Percentiles rank a stretch among this genome's conserved stretches.
These are phyloP conservation scores for Musa schizocarpa DNA, from an alignment of 176 grass and related monocot genomes.

Conservation along the genomic window DNA sequence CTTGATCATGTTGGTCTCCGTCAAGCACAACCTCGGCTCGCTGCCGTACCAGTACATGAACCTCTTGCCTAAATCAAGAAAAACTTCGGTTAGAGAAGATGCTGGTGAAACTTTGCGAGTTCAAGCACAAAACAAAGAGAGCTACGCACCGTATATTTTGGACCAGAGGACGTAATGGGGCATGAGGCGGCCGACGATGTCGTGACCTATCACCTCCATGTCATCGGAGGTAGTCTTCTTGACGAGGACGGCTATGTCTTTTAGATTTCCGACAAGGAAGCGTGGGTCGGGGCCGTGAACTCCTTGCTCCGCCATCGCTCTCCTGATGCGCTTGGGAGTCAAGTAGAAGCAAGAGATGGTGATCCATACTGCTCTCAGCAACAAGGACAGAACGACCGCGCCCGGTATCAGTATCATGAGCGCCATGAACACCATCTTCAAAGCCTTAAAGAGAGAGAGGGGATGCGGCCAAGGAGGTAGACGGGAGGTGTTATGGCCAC, in stretches of 20 bases:
- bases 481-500: background rate
- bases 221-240: conserved; percentile 43
- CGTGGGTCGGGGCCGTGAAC: conserved; percentile 40
- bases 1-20: conserved; percentile 72
- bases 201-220: conserved; percentile 51
- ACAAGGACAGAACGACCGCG: conserved; percentile 1
- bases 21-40: conserved; percentile 82
- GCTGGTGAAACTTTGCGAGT: too few species aligned
- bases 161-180: conserved; percentile 88
- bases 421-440: background rate
- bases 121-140: too few species aligned
- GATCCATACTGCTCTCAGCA: conserved; percentile 48
- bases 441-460: background rate
- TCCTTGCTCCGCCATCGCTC: conserved; percentile 64
- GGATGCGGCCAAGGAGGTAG: background rate
- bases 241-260: conserved; percentile 46
- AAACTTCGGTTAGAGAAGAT: too few species aligned
- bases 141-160: conserved; percentile 39
- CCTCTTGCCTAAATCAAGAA: conserved; percentile 36
- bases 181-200: conserved; percentile 84
- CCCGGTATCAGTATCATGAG: background rate
- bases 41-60: conserved; percentile 81
- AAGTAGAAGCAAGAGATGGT: conserved; percentile 59
- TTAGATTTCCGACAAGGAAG: conserved; percentile 59
- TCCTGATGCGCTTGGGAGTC: conserved; percentile 51